Evolutionary conservation across 2,329 filamentous ascomycete species (phyloP), one percentile per base, ranked within the genome.

Genomic region (Ceratocystis variospora): DNA sequence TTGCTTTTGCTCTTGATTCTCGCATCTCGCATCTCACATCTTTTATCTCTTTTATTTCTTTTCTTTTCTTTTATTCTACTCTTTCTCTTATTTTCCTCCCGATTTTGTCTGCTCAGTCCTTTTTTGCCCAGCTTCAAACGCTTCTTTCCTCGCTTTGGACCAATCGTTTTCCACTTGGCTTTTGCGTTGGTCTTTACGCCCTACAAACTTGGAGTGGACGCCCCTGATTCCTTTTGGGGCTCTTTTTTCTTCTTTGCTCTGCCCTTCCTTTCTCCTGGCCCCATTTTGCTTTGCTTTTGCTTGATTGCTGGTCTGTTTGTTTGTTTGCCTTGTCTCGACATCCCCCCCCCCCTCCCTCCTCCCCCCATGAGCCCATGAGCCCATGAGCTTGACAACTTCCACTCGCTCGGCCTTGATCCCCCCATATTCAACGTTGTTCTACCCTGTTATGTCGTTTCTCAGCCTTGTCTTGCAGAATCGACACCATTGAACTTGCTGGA

Each of bases 101-200:
- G 19, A 17, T 46, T 65, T 64, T 62, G 59, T 62, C 41, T 63
- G 19, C 33, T 65, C 55, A 17, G n/a, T 64, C n/a, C 37, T 19
- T 22, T 15, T 62, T 45, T 37, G 33, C 33, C 8, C 33, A 7
- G 33, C 33, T 37, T 37, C 33, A 37, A 12, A 45, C 19, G 8
- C 48, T 12, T 63, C 45, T 55, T 28, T 28, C 48, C 7, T 63
- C 45, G 19, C 2, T 28, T 55, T 25, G 22, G 50, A 22, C 50
- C 50, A 55, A 55, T 55, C 19, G 50, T 55, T 55, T 55, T 37
- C 4, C 50, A 55, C 4, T 25, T 55, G 50, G 50, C 22, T n/a
- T 63, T 48, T 8, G 41, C 41, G 50, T 67, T 25, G n/a, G 61
- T 28, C 44, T 61, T 61, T 37, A 37, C 33, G 33, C 33, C 41